Evolutionary conservation across 139 green algal species (phyloP), one percentile per base, ranked within the genome.

Genomic region (Raphidocelis subcapitata): DNA sequence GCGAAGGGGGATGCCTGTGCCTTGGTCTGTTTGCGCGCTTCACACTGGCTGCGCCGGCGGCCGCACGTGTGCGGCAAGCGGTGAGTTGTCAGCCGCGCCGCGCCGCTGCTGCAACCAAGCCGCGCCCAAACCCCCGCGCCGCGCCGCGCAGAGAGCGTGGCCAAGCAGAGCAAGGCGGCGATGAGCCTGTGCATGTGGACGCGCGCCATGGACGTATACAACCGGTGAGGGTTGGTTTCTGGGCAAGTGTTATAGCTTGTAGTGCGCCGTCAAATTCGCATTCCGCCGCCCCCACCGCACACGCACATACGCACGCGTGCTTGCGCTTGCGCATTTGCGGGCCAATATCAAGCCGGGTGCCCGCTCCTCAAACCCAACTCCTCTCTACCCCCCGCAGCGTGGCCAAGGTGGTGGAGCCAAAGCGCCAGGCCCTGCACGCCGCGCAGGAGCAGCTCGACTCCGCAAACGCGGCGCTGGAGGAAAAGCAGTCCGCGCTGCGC

Each of bases 161-260:
- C 81, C 26, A 92, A 90, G 79, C 86, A 93, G 71, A 87, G 75
- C 64, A 87, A 84, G 54, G 91, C 91, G 3, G 88, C 89, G 2
- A 91, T 86, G 82, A 89, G 77, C 10, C 79, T 96, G 62, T 96
- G 91, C 85, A 94, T 96, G 90, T 96, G 91, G 91, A 82, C 78
- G 4, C 75, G 87, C 5, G 89, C 91, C 62, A 97, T 97, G 91
- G 88, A 93, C 41, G 80, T 89, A 31, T 95, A 94, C 81, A 72
- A 91, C 81, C 86, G 84, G 79, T 82, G 47, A n/a, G 64, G 28
- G 14, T 31, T 77, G 28, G 5, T 57, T 57, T 20, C 20, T 57
- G 18, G 18, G 49, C 49, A n/a, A 62, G 14, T 62, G 21, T n/a
- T n/a, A n/a, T n/a, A n/a, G 12, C 26, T 36, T 64, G 16, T 29